Evolutionary conservation across 1,284 basidiomycete genomes (phyloP).

Genomic region (Fomitopsis schrenkii): DNA sequence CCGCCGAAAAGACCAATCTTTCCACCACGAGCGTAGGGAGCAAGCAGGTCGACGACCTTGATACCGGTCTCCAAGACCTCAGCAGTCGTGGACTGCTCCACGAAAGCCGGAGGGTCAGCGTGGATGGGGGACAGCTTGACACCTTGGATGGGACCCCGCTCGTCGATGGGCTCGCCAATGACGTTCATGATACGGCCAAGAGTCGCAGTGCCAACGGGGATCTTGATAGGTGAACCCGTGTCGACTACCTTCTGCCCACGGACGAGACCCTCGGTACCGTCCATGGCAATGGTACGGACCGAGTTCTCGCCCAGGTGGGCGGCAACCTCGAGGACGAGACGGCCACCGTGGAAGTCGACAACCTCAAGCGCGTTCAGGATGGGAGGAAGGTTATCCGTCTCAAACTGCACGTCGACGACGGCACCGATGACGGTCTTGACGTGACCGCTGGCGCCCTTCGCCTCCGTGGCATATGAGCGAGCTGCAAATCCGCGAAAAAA

Average conservation of each 20-base stretch:
- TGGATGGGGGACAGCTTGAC: constrained; percentile 91
- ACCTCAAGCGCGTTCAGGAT: constrained; percentile 99
- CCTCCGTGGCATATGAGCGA: constrained; percentile 90
- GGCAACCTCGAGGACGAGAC: constrained; percentile 94
- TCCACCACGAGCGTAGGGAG: constrained; percentile 99
- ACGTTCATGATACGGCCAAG: constrained; percentile 99
- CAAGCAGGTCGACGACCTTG: constrained; percentile 99
- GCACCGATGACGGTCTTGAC: constrained; percentile 98
- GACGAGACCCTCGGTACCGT: constrained; percentile 99
- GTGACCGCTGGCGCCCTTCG: constrained; percentile 64
- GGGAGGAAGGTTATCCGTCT: constrained; percentile 85
- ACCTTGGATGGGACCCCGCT: constrained; percentile 97
- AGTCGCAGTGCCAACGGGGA: constrained; percentile 91
- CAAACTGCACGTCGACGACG: constrained; percentile 98
- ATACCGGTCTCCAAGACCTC: constrained; percentile 99
- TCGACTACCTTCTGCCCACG: constrained; percentile 97
- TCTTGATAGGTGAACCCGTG: constrained; percentile 93
- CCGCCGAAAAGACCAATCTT: constrained; percentile 99
- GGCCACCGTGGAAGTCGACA: constrained; percentile 87
- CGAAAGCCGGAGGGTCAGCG: constrained; percentile 94
- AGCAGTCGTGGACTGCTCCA: constrained; percentile 97
- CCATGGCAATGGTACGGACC: constrained; percentile 96
- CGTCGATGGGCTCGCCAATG: constrained; percentile 99
- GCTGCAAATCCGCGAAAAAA: constrained; percentile 36
- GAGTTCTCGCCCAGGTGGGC: constrained; percentile 99